Evolutionary conservation across 2,329 filamentous ascomycete species (phyloP), one percentile per base, ranked within the genome.

Genomic region (Stagonosporopsis vannaccii): DNA sequence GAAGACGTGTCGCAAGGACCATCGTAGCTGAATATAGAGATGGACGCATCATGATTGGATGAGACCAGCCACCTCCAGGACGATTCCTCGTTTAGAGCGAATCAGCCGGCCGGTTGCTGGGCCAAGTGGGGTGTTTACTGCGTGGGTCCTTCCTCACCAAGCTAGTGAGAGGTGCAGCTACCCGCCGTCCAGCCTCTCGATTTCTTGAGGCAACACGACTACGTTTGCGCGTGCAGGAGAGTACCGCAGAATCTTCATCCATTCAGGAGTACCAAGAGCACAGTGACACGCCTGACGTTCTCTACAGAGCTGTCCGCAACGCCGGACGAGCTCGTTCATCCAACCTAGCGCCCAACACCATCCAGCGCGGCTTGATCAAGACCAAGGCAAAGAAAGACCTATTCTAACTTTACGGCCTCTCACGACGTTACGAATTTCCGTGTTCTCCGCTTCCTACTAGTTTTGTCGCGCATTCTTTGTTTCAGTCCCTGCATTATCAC

Each of bases 341-440:
- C 54, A 50, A 56, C 54, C 49, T 62, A 43, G 51, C 62, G 51
- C 58, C 51, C 49, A 50, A 61, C 51, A 28, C 43, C 48, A 64
- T 62, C 68, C 63, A 60, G 60, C 54, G 63, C 60, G 49, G 58
- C 55, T 54, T 65, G 63, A 59, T 12, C n/a, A 25, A 28, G 58
- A 59, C 52, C 58, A 59, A 59, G 53, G 52, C 57, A 47, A 51
- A 42, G 53, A 50, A n/a, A n/a, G n/a, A 51, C 35, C 41, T 28
- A 49, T 37, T 50, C 52, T 51, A 54, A 56, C 52, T 40, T 63
- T 56, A 67, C 68, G 60, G 48, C 62, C 57, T 32, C 58, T 67
- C 51, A 75, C 70, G 71, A 73, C 66, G 55, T 72, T 60, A 73
- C 72, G 69, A 72, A 39, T 47, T 53, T 61, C 53, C 37, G 56